These are phyloP conservation scores for Arthrobotrys iridis DNA, from an alignment of 2,329 filamentous ascomycete genomes.

Conservation along the genomic window DNA sequence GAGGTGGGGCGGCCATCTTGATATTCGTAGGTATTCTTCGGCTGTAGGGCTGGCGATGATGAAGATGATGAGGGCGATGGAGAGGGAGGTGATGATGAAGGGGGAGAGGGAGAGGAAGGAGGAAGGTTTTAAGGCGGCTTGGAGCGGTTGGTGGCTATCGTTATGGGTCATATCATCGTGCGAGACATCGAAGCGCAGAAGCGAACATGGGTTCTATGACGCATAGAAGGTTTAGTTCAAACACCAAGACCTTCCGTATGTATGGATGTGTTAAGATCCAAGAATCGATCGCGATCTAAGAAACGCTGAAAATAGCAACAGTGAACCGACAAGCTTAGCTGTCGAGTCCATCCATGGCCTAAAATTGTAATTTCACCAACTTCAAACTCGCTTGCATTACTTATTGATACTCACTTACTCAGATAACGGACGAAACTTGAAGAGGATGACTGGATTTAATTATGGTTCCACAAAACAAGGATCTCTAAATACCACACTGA, in stretches of 20 bases:
- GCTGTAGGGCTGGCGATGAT: conserved; percentile 15
- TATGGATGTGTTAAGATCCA: no score
- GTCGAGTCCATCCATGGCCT: no score
- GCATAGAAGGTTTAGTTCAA: conserved; percentile 13
- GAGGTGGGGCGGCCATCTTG: conserved; percentile 46
- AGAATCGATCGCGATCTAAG: no score
- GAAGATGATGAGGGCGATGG: conserved; percentile 27
- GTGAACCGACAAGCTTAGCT: no score
- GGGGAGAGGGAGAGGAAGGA: conserved; percentile 1
- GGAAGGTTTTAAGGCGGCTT: conserved; percentile 34
- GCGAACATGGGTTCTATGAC: conserved; percentile 6
- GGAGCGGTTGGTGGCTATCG: conserved; percentile 7
- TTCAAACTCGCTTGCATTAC: no score
- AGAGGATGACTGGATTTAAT: not conserved
- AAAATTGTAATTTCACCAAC: no score
- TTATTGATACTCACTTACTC: no score
- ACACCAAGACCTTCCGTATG: not conserved
- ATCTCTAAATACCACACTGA: not conserved
- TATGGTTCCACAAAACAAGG: conserved; percentile 7
- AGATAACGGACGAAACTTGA: no score
- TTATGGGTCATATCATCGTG: conserved; percentile 31
- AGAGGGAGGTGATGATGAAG: conserved; percentile 7
- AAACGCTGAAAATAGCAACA: not conserved
- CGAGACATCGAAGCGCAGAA: conserved; percentile 12
- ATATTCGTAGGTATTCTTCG: conserved; percentile 25